A percentile compares a stretch with the other conserved stretches of the same genome.
Conservation (phyloP, 2,329 filamentous ascomycete genomes). For the Drechmeria coniospora region DNA sequence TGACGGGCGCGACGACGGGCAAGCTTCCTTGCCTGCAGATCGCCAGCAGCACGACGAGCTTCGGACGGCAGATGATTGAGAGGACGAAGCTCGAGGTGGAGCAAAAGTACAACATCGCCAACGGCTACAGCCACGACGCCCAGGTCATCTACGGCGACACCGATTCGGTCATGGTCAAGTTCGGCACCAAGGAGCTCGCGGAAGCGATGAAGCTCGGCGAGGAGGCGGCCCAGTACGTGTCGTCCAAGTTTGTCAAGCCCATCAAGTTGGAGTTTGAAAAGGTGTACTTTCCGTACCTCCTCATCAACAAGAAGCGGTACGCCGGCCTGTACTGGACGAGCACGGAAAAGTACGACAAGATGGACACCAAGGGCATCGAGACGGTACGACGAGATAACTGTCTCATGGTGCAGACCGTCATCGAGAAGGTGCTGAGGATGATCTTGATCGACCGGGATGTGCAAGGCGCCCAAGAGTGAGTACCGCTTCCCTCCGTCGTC, state of each 20-base stretch:
- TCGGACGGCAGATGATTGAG: constrained; percentile 97
- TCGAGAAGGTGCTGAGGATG: constrained; percentile 91
- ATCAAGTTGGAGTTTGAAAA: constrained; percentile 99
- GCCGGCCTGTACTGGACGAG: constrained; percentile 97
- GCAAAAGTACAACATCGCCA: constrained; percentile 73
- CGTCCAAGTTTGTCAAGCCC: constrained; percentile 82
- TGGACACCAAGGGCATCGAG: constrained; percentile 99
- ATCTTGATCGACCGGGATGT: constrained; percentile 89
- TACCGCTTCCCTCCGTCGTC: constrained; percentile 7
- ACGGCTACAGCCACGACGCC: constrained; percentile 87
- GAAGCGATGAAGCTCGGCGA: constrained; percentile 93
- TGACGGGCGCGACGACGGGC: constrained; percentile 90
- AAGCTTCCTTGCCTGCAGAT: constrained; percentile 92
- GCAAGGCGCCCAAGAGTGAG: constrained; percentile 82
- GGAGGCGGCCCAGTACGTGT: constrained; percentile 79
- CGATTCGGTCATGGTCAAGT: constrained; percentile 99
- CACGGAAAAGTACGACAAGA: constrained; percentile 91
- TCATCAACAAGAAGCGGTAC: constrained; percentile 99
- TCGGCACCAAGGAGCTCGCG: constrained; percentile 72
- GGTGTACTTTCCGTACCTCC: constrained; percentile 91
- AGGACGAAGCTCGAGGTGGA: constrained; percentile 96
- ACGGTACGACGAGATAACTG: constrained; percentile 96
- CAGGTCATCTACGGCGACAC: constrained; percentile 98
- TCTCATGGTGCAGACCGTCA: constrained; percentile 85
- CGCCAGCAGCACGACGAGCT: constrained; percentile 91